A percentile compares a stretch with the other conserved stretches of the same genome.
Conservation (phyloP, 108 stramenopile species). For the Mayamaea pseudoterrestris region DNA sequence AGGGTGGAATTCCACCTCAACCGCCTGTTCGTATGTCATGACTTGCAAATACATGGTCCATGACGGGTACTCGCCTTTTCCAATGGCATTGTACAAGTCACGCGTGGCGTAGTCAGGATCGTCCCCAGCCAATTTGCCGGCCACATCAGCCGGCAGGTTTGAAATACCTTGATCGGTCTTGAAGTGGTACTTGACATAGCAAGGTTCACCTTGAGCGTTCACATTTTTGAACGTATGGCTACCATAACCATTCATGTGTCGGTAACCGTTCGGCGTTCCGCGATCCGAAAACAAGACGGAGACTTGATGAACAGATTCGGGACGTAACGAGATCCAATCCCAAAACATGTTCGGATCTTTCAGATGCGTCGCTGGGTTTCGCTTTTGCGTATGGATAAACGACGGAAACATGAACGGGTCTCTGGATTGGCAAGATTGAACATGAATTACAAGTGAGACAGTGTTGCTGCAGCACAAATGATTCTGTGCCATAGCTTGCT, state of each 20-base stretch:
- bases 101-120: conserved; percentile 55
- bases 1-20: conserved; percentile 31
- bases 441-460: too few relatives aligned
- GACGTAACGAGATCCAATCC: conserved; percentile 61
- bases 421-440: too few relatives aligned
- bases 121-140: conserved; percentile 11
- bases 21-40: conserved; percentile 46
- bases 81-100: conserved; percentile 63
- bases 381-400: conserved; percentile 69
- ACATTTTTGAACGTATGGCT: conserved; percentile 61
- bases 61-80: conserved; percentile 27
- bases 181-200: conserved; percentile 64
- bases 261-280: conserved; percentile 43
- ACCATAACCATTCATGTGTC: conserved; percentile 61
- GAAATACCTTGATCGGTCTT: conserved; percentile 65
- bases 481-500: too few relatives aligned
- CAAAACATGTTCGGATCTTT: conserved; percentile 52
- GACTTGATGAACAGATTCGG: conserved; percentile 37
- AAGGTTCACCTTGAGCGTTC: conserved; percentile 31
- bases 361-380: conserved; percentile 49
- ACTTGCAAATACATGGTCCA: conserved; percentile 35
- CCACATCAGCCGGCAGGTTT: conserved; percentile 36
- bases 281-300: conserved; percentile 44
- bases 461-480: too few relatives aligned
- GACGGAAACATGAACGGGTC: conserved; percentile 57